These are phyloP conservation scores for Penstemon barbatus DNA, from an alignment of 257 asterid genomes.

Conservation along the genomic window DNA sequence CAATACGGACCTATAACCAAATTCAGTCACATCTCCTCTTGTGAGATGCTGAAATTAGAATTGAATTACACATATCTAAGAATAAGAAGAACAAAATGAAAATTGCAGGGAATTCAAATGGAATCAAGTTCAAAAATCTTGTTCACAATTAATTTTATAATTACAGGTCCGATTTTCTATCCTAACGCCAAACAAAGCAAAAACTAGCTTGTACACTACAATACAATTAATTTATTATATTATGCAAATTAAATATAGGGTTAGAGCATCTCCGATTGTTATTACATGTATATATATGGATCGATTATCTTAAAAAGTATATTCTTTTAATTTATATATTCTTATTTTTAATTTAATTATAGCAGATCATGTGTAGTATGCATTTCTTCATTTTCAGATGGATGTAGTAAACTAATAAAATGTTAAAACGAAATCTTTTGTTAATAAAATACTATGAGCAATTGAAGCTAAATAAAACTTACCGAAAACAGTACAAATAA, in stretches of 20 bases:
- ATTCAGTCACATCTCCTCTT: conserved; percentile 48
- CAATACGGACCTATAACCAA: conserved; percentile 78
- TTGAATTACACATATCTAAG: conserved; percentile 24
- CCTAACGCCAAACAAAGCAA: conserved; percentile 44
- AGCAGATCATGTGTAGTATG: not conserved
- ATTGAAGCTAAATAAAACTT: not conserved
- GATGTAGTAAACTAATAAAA: not conserved
- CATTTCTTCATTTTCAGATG: no score
- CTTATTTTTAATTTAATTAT: no score
- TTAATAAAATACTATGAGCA: not conserved
- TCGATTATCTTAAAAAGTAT: not conserved
- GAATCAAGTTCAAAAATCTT: conserved; percentile 33
- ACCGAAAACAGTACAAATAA: not conserved
- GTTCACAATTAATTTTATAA: conserved; percentile 17
- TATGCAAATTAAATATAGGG: no score
- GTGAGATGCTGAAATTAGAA: conserved; percentile 43
- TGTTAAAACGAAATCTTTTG: no score
- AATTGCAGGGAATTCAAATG: conserved; percentile 1
- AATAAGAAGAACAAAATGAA: not conserved
- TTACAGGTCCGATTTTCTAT: conserved; percentile 28
- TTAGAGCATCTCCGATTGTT: no score
- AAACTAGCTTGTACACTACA: not conserved
- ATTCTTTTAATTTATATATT: no score
- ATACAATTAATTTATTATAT: not conserved
- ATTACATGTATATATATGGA: not conserved